Evolutionary conservation across 2,329 filamentous ascomycete genomes (phyloP), one percentile per base, ranked within the genome.

Genomic region (Paecilomyces sp.): DNA sequence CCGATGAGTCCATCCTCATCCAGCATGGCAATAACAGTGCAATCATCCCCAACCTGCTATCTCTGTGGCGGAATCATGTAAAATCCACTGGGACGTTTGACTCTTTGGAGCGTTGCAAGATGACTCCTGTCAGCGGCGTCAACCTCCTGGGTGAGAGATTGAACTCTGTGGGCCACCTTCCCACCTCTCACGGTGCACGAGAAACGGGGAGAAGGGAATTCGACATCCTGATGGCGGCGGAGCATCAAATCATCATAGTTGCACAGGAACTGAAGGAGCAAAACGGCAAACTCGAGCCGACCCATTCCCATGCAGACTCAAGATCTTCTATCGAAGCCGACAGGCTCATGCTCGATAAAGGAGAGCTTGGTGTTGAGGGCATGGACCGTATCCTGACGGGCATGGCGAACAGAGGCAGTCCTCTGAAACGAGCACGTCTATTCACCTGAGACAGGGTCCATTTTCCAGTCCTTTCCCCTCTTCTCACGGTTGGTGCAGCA

Each of bases 381-480:
- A 80, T 81, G 77, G 77, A 77, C 59, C 72, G 77, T 22, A 66
- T 80, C 3, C 65, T 81, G 41, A 76, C 71, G 30, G 72, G 73
- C 50, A 80, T 80, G 77, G 68, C 71, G 2, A 67, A 62, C 33
- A 67, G 65, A 11, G 65, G 63, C 34, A 69, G 66, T 51, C 65
- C 72, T 36, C 63, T 72, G 47, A 62, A 58, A 15, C 66, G 68
- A 33, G 68, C 41, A 47, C 41, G 41, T 8, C 41, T 47, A n/a
- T 47, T 47, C n/a, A 47, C 41, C 41, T 47, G 41, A 47, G 8
- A 18, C 3, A 47, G 15, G 18, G 41, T 47, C 18, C n/a, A n/a
- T 47, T 15, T n/a, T 47, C 41, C 1, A 6, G 6, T 9, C 15
- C 9, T 18, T 22, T 41, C 36, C 11, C n/a, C 41, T 47, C 18